Evolutionary conservation across 257 asterid species (phyloP), one percentile per base, ranked within the genome.

Genomic region (Scutellaria galericulata): DNA sequence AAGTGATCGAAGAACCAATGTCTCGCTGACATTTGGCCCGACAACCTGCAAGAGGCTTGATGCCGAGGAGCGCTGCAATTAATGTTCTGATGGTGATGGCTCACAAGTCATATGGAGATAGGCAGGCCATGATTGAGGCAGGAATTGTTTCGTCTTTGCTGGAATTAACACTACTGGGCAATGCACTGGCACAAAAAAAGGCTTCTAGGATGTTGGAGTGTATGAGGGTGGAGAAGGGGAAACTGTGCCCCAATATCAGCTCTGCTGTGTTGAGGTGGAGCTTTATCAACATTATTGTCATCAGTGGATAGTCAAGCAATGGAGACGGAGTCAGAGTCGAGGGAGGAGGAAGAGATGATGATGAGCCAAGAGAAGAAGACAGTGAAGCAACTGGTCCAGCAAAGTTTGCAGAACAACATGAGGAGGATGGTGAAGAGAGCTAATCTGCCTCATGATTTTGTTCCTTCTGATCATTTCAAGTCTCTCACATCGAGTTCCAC

Each of bases 31-130:
- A n/a, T n/a, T n/a, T n/a, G n/a, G n/a, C n/a, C n/a, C n/a, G n/a
- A n/a, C n/a, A n/a, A n/a, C n/a, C n/a, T n/a, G n/a, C n/a, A n/a
- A n/a, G n/a, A n/a, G n/a, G n/a, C n/a, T n/a, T n/a, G n/a, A n/a
- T n/a, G n/a, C n/a, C n/a, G n/a, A n/a, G n/a, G n/a, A n/a, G n/a
- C n/a, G n/a, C n/a, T n/a, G n/a, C n/a, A n/a, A n/a, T n/a, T n/a
- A n/a, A 90, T 31, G 83, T 92, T 13, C 84, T 92, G 35, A 92
- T 90, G 97, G 96, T 92, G 84, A 87, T 92, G 96, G 97, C 96
- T 64, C 95, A 88, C 86, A 92, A 88, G 74, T 82, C 90, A 11
- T 87, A 88, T 31, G 83, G 77, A 15, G 98, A 90, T 74, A 80
- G 95, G 74, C 97, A 83, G 69, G 75, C 91, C 53, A 87, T 92